A percentile compares a stretch with the other conserved stretches of the same genome.
Evolutionary conservation across 768 basidiomycete genomes (phyloP).

Genomic region (Pulveroboletus sp.): DNA sequence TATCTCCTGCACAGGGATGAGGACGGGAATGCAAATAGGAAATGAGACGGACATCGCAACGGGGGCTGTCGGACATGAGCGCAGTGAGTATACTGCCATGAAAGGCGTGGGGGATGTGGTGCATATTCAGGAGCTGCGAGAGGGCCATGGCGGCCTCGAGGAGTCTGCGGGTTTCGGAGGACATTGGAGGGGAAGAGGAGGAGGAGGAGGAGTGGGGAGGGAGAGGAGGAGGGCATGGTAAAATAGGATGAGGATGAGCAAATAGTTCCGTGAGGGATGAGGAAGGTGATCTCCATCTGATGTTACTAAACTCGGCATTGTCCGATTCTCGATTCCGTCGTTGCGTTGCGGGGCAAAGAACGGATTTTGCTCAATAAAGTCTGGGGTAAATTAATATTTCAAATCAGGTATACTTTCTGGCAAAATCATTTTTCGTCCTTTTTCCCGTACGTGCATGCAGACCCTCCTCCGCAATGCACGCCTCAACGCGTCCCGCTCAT

Average conservation of each 20-base stretch:
- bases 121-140: slow-evolving; percentile 56
- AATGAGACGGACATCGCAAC: slow-evolving; percentile 56
- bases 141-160: slow-evolving; percentile 77
- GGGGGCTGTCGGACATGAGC: slow-evolving; percentile 60
- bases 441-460: slow-evolving; percentile 36
- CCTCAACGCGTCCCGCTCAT: background rate
- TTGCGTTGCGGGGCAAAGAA: slow-evolving; percentile 17
- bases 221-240: slow-evolving; percentile 53
- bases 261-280: slow-evolving; percentile 45
- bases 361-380: slow-evolving; percentile 10
- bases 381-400: slow-evolving; percentile 20
- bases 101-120: slow-evolving; percentile 75
- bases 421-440: slow-evolving; percentile 24
- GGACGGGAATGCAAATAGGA: background rate
- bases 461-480: slow-evolving; percentile 34
- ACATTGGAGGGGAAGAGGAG: slow-evolving; percentile 40
- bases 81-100: slow-evolving; percentile 74
- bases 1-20: slow-evolving; percentile 58
- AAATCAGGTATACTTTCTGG: slow-evolving; percentile 13
- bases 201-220: slow-evolving; percentile 20
- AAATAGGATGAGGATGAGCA: slow-evolving; percentile 48
- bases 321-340: slow-evolving; percentile 17
- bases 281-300: slow-evolving; percentile 32
- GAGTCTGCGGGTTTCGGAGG: slow-evolving; percentile 67
- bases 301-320: slow-evolving; percentile 27